Conservation (phyloP, 2,329 filamentous ascomycete genomes). For the Cladosporium velox region DNA sequence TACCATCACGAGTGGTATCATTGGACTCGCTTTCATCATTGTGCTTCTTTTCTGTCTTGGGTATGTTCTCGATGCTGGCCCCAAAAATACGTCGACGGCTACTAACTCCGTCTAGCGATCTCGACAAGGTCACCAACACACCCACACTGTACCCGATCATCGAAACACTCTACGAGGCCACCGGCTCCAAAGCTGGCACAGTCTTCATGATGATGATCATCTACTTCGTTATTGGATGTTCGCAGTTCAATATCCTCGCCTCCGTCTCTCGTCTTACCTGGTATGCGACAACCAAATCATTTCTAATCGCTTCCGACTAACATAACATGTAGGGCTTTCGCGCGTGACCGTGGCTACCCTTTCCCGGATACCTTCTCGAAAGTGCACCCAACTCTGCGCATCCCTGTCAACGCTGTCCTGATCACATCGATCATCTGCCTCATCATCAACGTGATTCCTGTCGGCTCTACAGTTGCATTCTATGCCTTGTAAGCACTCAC, state of each 20-base stretch:
- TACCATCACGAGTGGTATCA: conserved; percentile 44
- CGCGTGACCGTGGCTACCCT: conserved; percentile 1
- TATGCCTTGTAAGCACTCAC: conserved; percentile 24
- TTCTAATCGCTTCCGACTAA: background rate
- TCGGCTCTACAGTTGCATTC: conserved; percentile 36
- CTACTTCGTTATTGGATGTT: background rate
- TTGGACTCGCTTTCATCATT: conserved; percentile 47
- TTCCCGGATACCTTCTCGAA: conserved; percentile 9
- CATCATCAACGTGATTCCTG: conserved; percentile 42
- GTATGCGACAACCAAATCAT: background rate
- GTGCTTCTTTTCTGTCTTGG: conserved; percentile 45
- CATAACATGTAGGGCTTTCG: background rate
- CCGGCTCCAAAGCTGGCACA: background rate
- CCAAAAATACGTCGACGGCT: background rate
- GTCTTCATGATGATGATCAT: conserved; percentile 6
- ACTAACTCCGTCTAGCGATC: conserved; percentile 28
- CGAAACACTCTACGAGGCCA: conserved; percentile 34
- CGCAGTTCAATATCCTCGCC: conserved; percentile 1
- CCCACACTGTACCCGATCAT: conserved; percentile 46
- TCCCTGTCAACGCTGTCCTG: conserved; percentile 43
- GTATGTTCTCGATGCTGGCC: background rate
- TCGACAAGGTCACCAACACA: conserved; percentile 28
- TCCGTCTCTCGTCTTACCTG: background rate
- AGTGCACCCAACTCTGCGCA: conserved; percentile 35
- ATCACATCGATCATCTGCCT: conserved; percentile 38